A percentile compares a stretch with the other conserved stretches of the same genome.
phyloP scores from a whole-genome alignment of 805 yeast species.

The Komagataella phaffii region DNA sequence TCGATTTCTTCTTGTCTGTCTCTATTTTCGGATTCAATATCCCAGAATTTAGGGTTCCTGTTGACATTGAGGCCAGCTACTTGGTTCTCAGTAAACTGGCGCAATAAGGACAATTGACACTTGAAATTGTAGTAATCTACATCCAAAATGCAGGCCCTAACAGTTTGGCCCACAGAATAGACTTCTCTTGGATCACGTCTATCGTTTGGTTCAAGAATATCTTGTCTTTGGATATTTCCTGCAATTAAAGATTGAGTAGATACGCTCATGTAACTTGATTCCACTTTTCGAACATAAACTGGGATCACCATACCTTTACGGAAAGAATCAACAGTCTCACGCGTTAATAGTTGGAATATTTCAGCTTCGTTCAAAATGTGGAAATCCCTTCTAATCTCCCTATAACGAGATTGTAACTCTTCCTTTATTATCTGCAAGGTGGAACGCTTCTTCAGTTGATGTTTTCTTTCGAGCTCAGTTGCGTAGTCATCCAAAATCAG shows the following conservation, averaged over 20 bases:
- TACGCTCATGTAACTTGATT: constrained; percentile 23
- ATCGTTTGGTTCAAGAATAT: constrained; percentile 35
- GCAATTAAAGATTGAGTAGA: constrained; percentile 42
- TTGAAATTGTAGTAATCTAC: constrained; percentile 65
- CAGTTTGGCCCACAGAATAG: constrained; percentile 61
- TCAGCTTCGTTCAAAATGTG: constrained; percentile 52
- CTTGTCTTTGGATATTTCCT: constrained; percentile 17
- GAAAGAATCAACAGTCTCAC: constrained; percentile 65
- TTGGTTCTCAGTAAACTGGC: constrained; percentile 48
- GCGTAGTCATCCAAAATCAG: constrained; percentile 87
- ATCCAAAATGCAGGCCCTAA: constrained; percentile 65
- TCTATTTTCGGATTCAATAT: constrained; percentile 56
- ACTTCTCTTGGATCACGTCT: constrained; percentile 30
- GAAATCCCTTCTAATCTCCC: constrained; percentile 70
- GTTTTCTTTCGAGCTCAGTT: constrained; percentile 65
- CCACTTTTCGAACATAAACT: constrained; percentile 56
- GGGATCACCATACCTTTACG: constrained; percentile 62
- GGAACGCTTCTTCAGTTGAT: constrained; percentile 60
- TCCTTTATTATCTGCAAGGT: constrained; percentile 75
- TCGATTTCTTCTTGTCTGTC: constrained; percentile 47
- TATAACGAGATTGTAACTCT: constrained; percentile 80
- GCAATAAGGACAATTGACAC: constrained; percentile 61
- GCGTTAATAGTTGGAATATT: constrained; percentile 80
- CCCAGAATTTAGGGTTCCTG: constrained; percentile 65
- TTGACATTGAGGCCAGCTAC: constrained; percentile 14